These are phyloP conservation scores for Penicillium canescens DNA, from an alignment of 495 filamentous ascomycete species.

Conservation along the genomic window DNA sequence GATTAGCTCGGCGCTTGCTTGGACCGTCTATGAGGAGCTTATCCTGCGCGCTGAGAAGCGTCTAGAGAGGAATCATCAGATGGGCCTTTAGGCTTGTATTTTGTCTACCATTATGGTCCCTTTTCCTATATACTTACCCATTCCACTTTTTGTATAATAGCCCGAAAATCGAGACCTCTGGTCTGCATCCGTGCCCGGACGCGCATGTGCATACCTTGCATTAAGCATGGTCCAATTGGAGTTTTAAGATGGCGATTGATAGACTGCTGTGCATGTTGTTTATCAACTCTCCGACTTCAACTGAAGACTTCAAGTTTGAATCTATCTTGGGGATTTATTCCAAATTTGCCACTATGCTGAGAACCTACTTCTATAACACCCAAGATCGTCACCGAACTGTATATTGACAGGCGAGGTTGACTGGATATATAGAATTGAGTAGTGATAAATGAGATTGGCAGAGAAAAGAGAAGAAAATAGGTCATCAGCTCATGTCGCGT, in stretches of 20 bases:
- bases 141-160: constrained; percentile 21
- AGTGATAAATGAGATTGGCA: constrained; percentile 4
- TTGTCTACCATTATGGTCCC: not conserved
- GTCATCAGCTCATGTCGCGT: constrained; percentile 33
- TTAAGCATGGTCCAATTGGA: constrained; percentile 1
- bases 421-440: constrained; percentile 17
- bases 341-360: too few relatives aligned
- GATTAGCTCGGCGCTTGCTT: constrained; percentile 85
- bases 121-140: not conserved
- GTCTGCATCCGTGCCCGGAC: constrained; percentile 7
- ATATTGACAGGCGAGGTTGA: not conserved
- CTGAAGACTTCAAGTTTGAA: too few relatives aligned
- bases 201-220: constrained; percentile 12
- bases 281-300: too few relatives aligned
- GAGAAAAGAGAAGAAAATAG: constrained; percentile 5
- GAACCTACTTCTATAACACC: too few relatives aligned
- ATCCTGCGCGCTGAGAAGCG: constrained; percentile 72
- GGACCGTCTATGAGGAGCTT: constrained; percentile 96
- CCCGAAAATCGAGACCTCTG: constrained; percentile 1
- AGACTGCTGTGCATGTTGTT: not conserved
- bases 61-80: constrained; percentile 44
- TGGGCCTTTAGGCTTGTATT: constrained; percentile 17
- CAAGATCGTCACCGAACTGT: too few relatives aligned
- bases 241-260: not conserved
- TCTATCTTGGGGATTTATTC: too few relatives aligned